Evolutionary conservation across 192 early-diverging fungal species (phyloP), one percentile per base, ranked within the genome.

Genomic region (Nowakowskiella sp.): DNA sequence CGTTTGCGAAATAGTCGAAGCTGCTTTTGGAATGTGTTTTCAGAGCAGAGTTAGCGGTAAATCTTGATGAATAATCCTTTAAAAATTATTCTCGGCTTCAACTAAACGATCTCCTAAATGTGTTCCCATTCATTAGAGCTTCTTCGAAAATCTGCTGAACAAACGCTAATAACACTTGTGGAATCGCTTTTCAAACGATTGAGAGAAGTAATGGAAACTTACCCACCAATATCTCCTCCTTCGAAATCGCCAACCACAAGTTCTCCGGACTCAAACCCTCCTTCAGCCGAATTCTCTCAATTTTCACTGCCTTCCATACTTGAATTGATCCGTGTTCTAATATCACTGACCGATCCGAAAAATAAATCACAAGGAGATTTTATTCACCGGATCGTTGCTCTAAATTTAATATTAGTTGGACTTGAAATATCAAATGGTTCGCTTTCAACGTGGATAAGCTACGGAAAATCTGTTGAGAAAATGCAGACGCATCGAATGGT

Each of bases 1-100:
- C 9, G 81, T 97, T 9, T 99, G 95, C 63, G 91, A 91, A 57
- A 94, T 97, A 78, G 89, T 97, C 65, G 95, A 99, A 73, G 91
- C 91, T 19, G 91, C 87, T 10, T 82, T 99, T 48, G 90, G 89
- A 61, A 93, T 99, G 88, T 90, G 88, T 64, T 97, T 94, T 64
- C 94, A 94, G 72, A 83, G 86, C 57, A 70, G 92, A 42, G 61
- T 94, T 16, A 90, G 85, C 63, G 92, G 67, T 76, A 27, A 54
- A 51, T 29, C 33, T 19, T 49, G 4, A 19, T 13, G 23, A 2
- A 19, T 21, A 4, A 8, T 19, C 4, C 29, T 19, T 53, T 6
- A 13, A 19, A 30, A 26, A 19, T 30, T 2, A 30, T 2, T 8
- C 13, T 47, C 3, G 44, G 43, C 31, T 58, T n/a, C 31, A 22